Base-by-base conservation (phyloP, 2,329 filamentous ascomycete species). In the Clonostachys chloroleuca region DNA sequence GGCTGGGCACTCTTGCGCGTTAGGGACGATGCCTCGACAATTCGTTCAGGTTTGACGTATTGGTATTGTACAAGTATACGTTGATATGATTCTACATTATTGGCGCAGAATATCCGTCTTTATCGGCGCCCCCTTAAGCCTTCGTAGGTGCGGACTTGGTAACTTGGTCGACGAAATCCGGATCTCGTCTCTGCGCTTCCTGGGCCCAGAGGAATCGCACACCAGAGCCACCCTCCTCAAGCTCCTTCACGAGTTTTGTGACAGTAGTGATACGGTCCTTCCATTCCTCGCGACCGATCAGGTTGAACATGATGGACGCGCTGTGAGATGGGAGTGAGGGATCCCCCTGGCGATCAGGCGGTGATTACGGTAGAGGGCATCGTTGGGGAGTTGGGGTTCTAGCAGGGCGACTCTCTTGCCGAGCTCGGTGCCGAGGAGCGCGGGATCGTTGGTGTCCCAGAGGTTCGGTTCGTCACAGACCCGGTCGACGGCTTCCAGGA, bases 241-340 rank as follows among this genome's bases (percentile, higher is more conserved):
- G 12, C 36, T 39, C 36, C 14, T n/a, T 18, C 7, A 18, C 36
- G 7, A 39, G 36, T 3, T 3, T 39, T 3, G 13, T 20, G 42
- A 35, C 45, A n/a, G 40, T 36, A 41, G 30, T 35, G 16, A 43
- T 14, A 5, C 66, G 59, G 41, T 49, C 40, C 8, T 44, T 49
- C 64, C 64, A 67, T 50, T 70, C 67, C 2, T 66, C 56, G 35
- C 58, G 56, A 5, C 67, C 67, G 1, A 70, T 49, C n/a, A 68
- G 51, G 16, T 51, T 50, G 34, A 70, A 58, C 47, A 69, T 54
- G 10, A 52, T 46, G 30, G 59, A 41, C 49, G 60, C 54, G 55
- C 54, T 55, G 54, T 63, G 55, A 42, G 60, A 52, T 7, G 56
- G 54, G 13, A 61, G 59, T 8, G 60, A 52, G 13, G 56, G 49